These are phyloP conservation scores for Arctostaphylos glauca DNA, from an alignment of 148 eudicot genomes.

Conservation along the genomic window DNA sequence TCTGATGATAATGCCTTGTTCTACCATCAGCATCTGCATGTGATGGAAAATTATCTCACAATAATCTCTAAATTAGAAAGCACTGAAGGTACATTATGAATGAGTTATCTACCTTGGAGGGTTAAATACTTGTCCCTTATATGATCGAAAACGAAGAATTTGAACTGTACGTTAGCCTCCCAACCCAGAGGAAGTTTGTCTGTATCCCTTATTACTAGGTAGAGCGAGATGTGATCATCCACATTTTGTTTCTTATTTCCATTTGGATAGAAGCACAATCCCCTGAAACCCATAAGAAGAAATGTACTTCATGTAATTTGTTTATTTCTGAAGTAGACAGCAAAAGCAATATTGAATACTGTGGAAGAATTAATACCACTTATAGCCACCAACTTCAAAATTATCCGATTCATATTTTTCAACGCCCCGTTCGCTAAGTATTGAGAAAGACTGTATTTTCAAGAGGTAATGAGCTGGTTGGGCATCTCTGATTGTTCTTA, in stretches of 20 bases:
- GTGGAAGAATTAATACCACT: background rate
- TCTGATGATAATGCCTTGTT: conserved; percentile 15
- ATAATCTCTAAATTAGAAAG: background rate
- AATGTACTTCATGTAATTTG: background rate
- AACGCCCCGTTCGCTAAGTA: background rate
- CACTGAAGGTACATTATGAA: background rate
- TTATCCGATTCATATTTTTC: conserved; percentile 13
- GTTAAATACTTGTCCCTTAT: conserved; percentile 20
- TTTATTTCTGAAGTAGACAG: background rate
- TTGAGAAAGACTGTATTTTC: conserved; percentile 12
- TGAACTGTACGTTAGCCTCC: conserved; percentile 23
- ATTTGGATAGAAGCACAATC: conserved; percentile 14
- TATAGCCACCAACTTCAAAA: conserved; percentile 23
- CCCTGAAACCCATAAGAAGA: conserved; percentile 11
- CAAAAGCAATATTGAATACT: background rate
- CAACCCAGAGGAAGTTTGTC: conserved; percentile 6
- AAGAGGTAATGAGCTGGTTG: conserved; percentile 12
- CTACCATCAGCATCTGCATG: conserved; percentile 4
- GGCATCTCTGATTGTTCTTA: conserved; percentile 10
- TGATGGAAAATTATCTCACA: background rate
- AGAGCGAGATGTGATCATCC: conserved; percentile 15
- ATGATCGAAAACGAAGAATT: conserved; percentile 17
- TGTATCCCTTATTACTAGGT: conserved; percentile 12
- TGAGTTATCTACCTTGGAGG: conserved; percentile 12
- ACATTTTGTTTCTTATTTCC: conserved; percentile 13